Evolutionary conservation across 495 filamentous ascomycete genomes (phyloP).

Genomic region (Podospora sp.): DNA sequence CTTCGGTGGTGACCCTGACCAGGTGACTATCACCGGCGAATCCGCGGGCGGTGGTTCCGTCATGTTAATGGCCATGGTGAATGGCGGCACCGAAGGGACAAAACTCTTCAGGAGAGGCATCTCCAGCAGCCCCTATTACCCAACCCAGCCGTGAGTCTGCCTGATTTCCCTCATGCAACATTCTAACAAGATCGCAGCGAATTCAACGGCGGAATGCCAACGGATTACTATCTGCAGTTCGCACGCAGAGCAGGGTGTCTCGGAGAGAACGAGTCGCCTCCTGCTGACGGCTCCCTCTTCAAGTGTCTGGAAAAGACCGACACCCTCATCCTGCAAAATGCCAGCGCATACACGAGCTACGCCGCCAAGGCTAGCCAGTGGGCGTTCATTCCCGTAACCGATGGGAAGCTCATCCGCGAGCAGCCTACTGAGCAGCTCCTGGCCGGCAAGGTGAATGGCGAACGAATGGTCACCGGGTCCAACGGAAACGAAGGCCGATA

Average conservation of each 20-base stretch:
- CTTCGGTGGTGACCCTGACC: constrained; percentile 68
- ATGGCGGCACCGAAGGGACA: constrained; percentile 39
- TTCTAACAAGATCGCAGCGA: constrained; percentile 27
- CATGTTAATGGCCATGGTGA: constrained; percentile 49
- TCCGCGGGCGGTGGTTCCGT: constrained; percentile 69
- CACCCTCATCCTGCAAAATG: constrained; percentile 56
- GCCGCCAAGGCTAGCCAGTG: constrained; percentile 50
- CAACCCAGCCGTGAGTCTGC: constrained; percentile 39
- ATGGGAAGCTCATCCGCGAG: constrained; percentile 58
- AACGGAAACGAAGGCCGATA: constrained; percentile 38
- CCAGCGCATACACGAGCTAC: constrained; percentile 53
- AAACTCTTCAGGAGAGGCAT: constrained; percentile 55
- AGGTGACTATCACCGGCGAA: constrained; percentile 72
- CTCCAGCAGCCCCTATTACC: constrained; percentile 42
- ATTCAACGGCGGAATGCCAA: constrained; percentile 56
- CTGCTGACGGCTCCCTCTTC: constrained; percentile 28
- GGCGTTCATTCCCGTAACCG: constrained; percentile 66
- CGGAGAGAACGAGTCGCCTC: constrained; percentile 22
- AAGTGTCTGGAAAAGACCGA: constrained; percentile 44
- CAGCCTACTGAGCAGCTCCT: constrained; percentile 58
- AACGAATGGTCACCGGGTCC: constrained; percentile 29
- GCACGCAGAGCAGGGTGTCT: constrained; percentile 55
- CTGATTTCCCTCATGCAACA: constrained; percentile 18
- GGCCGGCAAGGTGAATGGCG: constrained; percentile 43
- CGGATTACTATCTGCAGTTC: constrained; percentile 59